Conservation (phyloP, 2,329 filamentous ascomycete species). For the Aspergillus sp. region DNA sequence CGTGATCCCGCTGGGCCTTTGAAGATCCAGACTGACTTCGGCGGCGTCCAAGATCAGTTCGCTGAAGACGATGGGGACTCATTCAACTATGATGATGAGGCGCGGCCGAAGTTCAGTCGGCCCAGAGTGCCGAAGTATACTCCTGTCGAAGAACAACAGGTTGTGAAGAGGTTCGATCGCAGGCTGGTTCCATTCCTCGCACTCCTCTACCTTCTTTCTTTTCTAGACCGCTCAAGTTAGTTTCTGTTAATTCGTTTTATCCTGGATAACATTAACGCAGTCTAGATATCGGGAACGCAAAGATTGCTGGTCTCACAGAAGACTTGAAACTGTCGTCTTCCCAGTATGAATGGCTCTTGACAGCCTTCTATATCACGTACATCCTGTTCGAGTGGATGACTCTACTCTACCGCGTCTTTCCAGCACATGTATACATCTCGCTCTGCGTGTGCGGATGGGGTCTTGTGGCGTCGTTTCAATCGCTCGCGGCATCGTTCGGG, state of each 20-base stretch:
- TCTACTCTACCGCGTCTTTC: slow-evolving; percentile 59
- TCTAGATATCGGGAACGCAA: slow-evolving; percentile 62
- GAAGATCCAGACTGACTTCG: slow-evolving; percentile 38
- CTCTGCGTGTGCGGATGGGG: slow-evolving; percentile 74
- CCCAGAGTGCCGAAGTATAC: slow-evolving; percentile 37
- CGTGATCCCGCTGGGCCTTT: slow-evolving; percentile 23
- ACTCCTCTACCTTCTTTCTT: slow-evolving; percentile 78
- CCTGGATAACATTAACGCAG: not conserved
- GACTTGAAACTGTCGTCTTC: slow-evolving; percentile 55
- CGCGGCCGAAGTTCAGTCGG: slow-evolving; percentile 10
- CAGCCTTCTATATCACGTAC: slow-evolving; percentile 65
- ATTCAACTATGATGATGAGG: slow-evolving; percentile 29
- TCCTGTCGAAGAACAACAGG: slow-evolving; percentile 68
- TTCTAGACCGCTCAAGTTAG: slow-evolving; percentile 79
- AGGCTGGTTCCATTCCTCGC: slow-evolving; percentile 78
- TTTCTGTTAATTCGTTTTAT: slow-evolving; percentile 29
- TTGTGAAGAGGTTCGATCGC: slow-evolving; percentile 74
- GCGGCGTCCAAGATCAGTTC: slow-evolving; percentile 16
- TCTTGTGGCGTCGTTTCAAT: slow-evolving; percentile 72
- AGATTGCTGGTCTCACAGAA: slow-evolving; percentile 56
- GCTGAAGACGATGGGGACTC: slow-evolving; percentile 25
- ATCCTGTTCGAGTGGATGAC: slow-evolving; percentile 68
- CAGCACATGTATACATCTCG: slow-evolving; percentile 61
- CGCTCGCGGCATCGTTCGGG: slow-evolving; percentile 62
- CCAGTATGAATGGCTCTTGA: slow-evolving; percentile 63